phyloP scores from a whole-genome alignment of 495 filamentous ascomycete species.

The Bryoglossum gracile region DNA sequence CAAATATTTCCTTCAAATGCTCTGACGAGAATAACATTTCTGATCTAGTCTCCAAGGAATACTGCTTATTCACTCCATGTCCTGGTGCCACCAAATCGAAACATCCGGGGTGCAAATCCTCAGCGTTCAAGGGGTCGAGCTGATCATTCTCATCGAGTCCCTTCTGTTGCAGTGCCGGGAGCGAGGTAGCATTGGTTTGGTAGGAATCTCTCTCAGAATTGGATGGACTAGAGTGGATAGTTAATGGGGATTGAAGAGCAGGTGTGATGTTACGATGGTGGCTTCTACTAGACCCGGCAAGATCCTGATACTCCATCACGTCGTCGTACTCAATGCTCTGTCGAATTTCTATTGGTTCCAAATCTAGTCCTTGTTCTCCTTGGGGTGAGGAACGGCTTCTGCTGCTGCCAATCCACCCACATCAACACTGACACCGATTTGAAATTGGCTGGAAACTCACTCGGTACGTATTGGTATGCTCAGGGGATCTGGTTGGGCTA shows the following conservation, averaged over 20 bases:
- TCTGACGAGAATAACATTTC: constrained; percentile 57
- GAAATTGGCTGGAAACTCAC: no score
- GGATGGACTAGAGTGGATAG: constrained; percentile 1
- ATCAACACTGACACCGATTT: no score
- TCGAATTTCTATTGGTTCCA: constrained; percentile 1
- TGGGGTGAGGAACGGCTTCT: not conserved
- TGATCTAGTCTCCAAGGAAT: constrained; percentile 51
- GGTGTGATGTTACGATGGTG: not conserved
- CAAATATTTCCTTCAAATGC: constrained; percentile 58
- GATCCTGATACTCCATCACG: not conserved
- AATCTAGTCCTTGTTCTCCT: no score
- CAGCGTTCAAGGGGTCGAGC: constrained; percentile 42
- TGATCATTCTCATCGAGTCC: constrained; percentile 33
- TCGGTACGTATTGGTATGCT: no score
- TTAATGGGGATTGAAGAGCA: not conserved
- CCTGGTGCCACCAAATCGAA: constrained; percentile 44
- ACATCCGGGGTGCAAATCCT: constrained; percentile 42
- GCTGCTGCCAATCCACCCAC: not conserved
- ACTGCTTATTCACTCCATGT: constrained; percentile 23
- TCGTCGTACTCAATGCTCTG: not conserved
- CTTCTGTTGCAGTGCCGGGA: constrained; percentile 35
- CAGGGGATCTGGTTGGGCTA: no score
- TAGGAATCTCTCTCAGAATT: constrained; percentile 13
- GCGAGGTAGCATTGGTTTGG: constrained; percentile 23
- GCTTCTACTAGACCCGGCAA: not conserved